Conservation (phyloP, 106 monocot species). For the Chionographis japonica region DNA sequence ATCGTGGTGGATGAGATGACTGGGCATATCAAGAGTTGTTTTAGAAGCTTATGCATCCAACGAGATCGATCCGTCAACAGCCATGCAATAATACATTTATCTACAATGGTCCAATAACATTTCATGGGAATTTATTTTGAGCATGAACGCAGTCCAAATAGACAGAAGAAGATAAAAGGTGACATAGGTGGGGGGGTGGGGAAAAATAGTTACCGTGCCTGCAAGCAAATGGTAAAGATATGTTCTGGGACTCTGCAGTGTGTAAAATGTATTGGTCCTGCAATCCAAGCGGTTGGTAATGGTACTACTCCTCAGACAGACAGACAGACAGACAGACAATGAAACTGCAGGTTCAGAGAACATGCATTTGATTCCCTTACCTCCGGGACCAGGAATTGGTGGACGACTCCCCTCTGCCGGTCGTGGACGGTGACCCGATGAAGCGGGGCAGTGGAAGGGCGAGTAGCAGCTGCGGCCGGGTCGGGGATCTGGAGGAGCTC, state of each 20-base stretch:
- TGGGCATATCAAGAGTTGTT: too few species aligned
- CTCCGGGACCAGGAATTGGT: conserved; percentile 87
- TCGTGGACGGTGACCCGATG: conserved; percentile 89
- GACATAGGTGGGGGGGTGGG: too few species aligned
- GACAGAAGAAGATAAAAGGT: too few species aligned
- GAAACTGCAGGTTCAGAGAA: background rate
- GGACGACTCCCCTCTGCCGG: conserved; percentile 73
- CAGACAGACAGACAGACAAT: background rate
- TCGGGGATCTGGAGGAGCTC: too few species aligned
- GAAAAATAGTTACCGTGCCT: conserved; percentile 78
- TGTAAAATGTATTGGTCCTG: conserved; percentile 97
- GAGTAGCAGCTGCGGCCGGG: background rate
- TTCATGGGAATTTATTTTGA: too few species aligned
- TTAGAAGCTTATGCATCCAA: too few species aligned
- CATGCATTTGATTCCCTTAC: conserved; percentile 16
- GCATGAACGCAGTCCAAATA: too few species aligned
- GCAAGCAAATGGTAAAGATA: conserved; percentile 91
- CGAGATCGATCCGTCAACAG: too few species aligned
- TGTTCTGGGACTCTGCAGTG: conserved; percentile 73
- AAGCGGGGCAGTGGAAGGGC: conserved; percentile 7
- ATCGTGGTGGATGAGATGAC: too few species aligned
- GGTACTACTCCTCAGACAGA: background rate
- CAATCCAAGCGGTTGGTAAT: background rate
- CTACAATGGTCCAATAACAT: too few species aligned
- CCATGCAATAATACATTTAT: too few species aligned